phyloP scores from a whole-genome alignment of 2,329 filamentous ascomycete genomes.

The Pseudocercospora pini-densiflorae region DNA sequence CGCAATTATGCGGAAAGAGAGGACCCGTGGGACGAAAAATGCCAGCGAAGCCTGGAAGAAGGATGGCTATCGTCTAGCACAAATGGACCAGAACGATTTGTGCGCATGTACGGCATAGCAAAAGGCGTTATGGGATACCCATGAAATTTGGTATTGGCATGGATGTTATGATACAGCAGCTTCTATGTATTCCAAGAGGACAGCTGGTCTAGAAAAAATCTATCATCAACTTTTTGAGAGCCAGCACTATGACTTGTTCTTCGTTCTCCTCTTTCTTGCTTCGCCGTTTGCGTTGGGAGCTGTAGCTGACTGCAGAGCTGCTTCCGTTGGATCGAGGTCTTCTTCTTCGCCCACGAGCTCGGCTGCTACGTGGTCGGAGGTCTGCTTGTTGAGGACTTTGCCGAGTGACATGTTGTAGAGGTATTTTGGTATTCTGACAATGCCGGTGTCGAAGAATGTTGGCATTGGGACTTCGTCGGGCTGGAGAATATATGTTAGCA shows the following conservation, averaged over 20 bases:
- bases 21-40: no score
- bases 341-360: conserved; percentile 36
- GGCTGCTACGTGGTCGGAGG: conserved; percentile 34
- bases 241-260: conserved; percentile 30
- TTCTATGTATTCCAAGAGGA: conserved; percentile 5
- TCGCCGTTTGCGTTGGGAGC: conserved; percentile 53
- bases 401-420: conserved; percentile 60
- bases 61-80: no score
- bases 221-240: background rate
- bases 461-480: conserved; percentile 79
- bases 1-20: no score
- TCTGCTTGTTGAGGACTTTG: conserved; percentile 47
- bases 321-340: conserved; percentile 45
- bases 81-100: no score
- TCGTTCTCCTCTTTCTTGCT: conserved; percentile 45
- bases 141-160: background rate
- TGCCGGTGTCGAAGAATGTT: conserved; percentile 78
- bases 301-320: conserved; percentile 46
- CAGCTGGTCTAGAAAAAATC: background rate
- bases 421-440: conserved; percentile 79
- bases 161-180: background rate
- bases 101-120: background rate
- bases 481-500: conserved; percentile 49
- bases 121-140: conserved; percentile 8
- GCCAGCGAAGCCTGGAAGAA: no score